phyloP scores from a whole-genome alignment of 1,284 basidiomycete species.

The Cystobasidium sp. region DNA sequence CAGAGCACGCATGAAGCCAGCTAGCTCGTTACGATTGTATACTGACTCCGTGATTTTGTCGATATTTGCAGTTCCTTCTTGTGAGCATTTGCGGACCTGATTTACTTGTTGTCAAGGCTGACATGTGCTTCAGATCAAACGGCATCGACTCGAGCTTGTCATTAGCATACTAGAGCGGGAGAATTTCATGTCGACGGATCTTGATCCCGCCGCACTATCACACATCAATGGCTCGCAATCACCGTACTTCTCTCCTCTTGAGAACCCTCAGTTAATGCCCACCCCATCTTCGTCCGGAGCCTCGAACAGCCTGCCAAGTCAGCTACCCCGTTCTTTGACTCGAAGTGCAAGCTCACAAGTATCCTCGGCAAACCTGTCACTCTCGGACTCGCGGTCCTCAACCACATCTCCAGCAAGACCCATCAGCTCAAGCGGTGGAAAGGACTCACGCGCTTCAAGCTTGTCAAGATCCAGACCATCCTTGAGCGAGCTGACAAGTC shows the following conservation, averaged over 20 bases:
- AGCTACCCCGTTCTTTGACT: slow-evolving; percentile 22
- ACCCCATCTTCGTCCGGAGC: slow-evolving; percentile 10
- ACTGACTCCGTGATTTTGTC: too few relatives aligned
- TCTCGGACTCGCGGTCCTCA: not conserved
- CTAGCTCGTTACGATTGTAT: too few relatives aligned
- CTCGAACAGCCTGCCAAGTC: slow-evolving; percentile 8
- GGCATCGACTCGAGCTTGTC: slow-evolving; percentile 39
- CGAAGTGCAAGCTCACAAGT: slow-evolving; percentile 4
- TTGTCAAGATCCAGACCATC: slow-evolving; percentile 22
- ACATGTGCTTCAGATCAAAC: slow-evolving; percentile 2
- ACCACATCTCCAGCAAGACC: not conserved
- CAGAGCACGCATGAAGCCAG: too few relatives aligned
- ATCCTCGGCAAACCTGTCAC: not conserved
- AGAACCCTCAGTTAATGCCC: not conserved
- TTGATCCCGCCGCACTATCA: not conserved
- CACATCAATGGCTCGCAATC: not conserved
- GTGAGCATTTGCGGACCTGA: not conserved
- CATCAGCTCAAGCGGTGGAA: not conserved
- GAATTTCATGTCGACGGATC: slow-evolving; percentile 28
- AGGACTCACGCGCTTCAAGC: slow-evolving; percentile 7
- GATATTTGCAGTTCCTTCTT: slow-evolving; percentile 5
- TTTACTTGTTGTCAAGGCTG: not conserved
- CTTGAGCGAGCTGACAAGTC: not conserved
- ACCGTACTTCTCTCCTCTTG: not conserved
- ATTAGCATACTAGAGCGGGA: slow-evolving; percentile 44